These are phyloP conservation scores for Cryptococcus sp. DNA, from an alignment of 1,284 basidiomycete species.

Conservation along the genomic window DNA sequence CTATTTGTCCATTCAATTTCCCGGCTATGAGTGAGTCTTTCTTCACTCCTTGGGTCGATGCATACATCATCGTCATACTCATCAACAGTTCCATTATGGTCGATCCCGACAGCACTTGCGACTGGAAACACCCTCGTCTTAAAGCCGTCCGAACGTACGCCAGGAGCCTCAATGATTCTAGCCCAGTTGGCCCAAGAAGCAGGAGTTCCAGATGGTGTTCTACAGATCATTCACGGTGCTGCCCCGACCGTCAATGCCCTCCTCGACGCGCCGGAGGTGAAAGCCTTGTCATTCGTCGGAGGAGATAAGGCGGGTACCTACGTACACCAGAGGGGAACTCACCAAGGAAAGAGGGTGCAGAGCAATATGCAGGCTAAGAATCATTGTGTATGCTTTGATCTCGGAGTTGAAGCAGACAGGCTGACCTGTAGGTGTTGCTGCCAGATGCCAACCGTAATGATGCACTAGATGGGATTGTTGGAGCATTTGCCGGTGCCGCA, in stretches of 20 bases:
- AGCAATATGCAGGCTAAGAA: conserved; percentile 95
- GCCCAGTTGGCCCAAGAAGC: conserved; percentile 83
- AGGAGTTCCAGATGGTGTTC: conserved; percentile 62
- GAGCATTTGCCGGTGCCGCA: conserved; percentile 90
- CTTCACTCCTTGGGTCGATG: conserved; percentile 3
- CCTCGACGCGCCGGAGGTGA: conserved; percentile 82
- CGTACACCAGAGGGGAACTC: conserved; percentile 67
- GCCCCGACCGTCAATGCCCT: conserved; percentile 86
- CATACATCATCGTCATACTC: conserved; percentile 7
- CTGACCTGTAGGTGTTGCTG: conserved; percentile 61
- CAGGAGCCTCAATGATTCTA: conserved; percentile 90
- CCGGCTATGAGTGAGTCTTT: conserved; percentile 71
- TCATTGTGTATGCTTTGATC: conserved; percentile 74
- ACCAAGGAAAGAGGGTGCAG: conserved; percentile 77
- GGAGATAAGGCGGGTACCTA: conserved; percentile 86
- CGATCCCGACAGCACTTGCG: conserved; percentile 59
- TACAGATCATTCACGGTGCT: conserved; percentile 70
- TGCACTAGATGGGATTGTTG: conserved; percentile 81
- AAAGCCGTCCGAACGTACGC: conserved; percentile 90
- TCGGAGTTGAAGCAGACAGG: conserved; percentile 43
- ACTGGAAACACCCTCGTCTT: conserved; percentile 77
- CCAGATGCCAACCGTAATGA: conserved; percentile 90
- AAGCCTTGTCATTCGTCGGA: conserved; percentile 94
- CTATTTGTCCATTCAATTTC: conserved; percentile 71
- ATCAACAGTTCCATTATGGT: conserved; percentile 93